These are phyloP conservation scores for Antitrichia curtipendula DNA, from an alignment of 225 moss, liverwort and hornwort genomes.

Conservation along the genomic window DNA sequence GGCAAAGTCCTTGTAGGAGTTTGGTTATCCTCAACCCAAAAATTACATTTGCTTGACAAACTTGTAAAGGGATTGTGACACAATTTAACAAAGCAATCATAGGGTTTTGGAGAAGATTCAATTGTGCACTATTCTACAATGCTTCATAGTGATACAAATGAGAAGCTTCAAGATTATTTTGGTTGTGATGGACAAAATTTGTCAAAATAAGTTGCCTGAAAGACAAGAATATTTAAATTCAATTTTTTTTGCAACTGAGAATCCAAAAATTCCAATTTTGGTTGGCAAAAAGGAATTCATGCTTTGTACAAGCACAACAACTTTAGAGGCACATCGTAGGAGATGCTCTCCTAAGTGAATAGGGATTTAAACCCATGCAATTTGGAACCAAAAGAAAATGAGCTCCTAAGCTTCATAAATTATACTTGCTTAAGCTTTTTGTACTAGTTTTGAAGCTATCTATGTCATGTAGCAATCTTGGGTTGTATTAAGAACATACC, in stretches of 20 bases:
- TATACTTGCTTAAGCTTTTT: neutral
- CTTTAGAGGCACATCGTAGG: neutral
- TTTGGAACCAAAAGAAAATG: neutral
- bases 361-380: neutral
- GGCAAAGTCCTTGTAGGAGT: accelerated
- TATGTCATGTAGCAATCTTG: accelerated
- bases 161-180: too few relatives aligned
- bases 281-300: accelerated
- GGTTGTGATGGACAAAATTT: neutral
- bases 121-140: accelerated
- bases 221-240: neutral
- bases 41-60: accelerated
- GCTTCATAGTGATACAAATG: accelerated
- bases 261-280: neutral
- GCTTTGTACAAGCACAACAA: accelerated
- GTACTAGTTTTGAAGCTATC: neutral
- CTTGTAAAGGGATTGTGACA: accelerated
- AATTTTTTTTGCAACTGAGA: accelerated
- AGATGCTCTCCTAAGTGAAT: too few relatives aligned
- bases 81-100: accelerated
- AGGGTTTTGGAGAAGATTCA: accelerated
- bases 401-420: neutral
- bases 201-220: neutral
- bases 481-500: neutral
- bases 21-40: neutral